A percentile compares a stretch with the other conserved stretches of the same genome.
Conservation (phyloP, 495 filamentous ascomycete genomes). For the Neurospora sp. region DNA sequence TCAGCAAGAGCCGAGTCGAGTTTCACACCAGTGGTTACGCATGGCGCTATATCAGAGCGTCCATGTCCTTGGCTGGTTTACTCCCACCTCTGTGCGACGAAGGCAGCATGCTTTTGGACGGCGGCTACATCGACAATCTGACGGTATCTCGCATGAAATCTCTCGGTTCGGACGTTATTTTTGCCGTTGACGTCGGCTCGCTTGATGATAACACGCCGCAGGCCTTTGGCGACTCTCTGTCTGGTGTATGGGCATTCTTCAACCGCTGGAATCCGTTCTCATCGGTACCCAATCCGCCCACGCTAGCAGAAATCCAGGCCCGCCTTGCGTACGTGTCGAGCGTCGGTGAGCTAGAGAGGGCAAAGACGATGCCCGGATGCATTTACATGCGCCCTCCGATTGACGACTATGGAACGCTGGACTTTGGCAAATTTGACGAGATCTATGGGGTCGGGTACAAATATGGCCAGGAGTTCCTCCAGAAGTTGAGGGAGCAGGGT, state of each 20-base stretch:
- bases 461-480: constrained; percentile 72
- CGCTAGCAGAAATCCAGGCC: constrained; percentile 90
- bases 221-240: constrained; percentile 82
- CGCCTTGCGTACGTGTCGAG: constrained; percentile 88
- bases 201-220: constrained; percentile 88
- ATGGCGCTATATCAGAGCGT: constrained; percentile 92
- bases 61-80: constrained; percentile 89
- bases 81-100: constrained; percentile 93
- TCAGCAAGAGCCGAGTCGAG: constrained; percentile 78
- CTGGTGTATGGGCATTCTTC: constrained; percentile 86
- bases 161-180: constrained; percentile 85
- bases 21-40: constrained; percentile 93
- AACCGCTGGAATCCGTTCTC: constrained; percentile 98
- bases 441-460: constrained; percentile 83
- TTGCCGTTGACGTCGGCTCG: constrained; percentile 88
- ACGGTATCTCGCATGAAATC: constrained; percentile 96
- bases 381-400: constrained; percentile 94
- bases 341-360: constrained; percentile 86
- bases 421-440: constrained; percentile 95
- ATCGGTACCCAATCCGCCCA: constrained; percentile 77
- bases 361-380: constrained; percentile 79
- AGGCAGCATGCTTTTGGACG: constrained; percentile 90
- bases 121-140: constrained; percentile 94
- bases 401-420: constrained; percentile 85
- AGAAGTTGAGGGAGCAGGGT: constrained; percentile 63